Conservation (phyloP, 208 protist genomes). For the Trypanosoma lewisi region DNA sequence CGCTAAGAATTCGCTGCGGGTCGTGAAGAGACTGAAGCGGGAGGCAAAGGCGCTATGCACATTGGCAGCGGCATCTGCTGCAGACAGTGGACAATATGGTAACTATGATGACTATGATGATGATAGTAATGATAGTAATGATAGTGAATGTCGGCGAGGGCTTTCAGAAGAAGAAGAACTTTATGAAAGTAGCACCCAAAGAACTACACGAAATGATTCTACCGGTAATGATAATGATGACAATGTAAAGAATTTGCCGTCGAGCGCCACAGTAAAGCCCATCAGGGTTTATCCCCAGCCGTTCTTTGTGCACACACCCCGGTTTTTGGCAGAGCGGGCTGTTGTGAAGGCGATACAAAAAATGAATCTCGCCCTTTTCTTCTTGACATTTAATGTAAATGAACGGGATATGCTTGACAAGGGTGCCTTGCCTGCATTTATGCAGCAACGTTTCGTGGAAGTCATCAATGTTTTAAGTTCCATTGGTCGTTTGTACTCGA, state of each 20-base stretch:
- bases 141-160: too few relatives aligned
- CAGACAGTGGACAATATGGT: neutral
- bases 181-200: too few relatives aligned
- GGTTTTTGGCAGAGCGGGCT: neutral
- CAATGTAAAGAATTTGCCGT: neutral
- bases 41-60: neutral
- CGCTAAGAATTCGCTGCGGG: neutral
- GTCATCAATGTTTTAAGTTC: neutral
- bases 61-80: neutral
- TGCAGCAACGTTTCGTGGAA: neutral
- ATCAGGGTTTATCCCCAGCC: slow-evolving; percentile 1
- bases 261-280: neutral
- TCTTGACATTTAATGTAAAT: slow-evolving; percentile 42
- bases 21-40: neutral
- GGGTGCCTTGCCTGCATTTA: neutral
- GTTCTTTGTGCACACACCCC: neutral
- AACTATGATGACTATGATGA: neutral
- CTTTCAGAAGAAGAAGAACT: too few relatives aligned
- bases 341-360: slow-evolving; percentile 55
- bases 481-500: slow-evolving; percentile 8
- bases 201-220: too few relatives aligned
- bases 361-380: slow-evolving; percentile 35
- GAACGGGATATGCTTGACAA: slow-evolving; percentile 20
- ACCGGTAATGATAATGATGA: neutral
- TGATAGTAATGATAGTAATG: neutral